Evolutionary conservation across 179 eudicot genomes (phyloP), one percentile per base, ranked within the genome.

Genomic region (Carnegiea gigantea): DNA sequence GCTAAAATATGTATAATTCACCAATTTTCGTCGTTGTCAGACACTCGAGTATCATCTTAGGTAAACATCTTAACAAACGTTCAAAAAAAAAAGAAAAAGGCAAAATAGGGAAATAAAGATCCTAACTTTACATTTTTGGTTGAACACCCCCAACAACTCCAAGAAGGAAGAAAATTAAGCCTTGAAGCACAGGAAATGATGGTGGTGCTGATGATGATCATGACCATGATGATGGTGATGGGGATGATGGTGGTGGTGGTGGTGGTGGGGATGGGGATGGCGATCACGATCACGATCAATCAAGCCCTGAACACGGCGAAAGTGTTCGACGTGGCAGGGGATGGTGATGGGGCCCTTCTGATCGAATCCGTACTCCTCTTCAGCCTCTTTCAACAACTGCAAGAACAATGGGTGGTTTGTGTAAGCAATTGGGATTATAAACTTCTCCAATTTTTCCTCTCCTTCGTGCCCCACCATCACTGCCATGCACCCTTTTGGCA

Each of bases 321-420:
- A 95, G 70, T 93, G 90, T 65, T 89, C 93, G 23, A 91, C 96
- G 65, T 90, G 91, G 82, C 97, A 95, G 15, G 98, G 98, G 14
- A 95, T 91, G 71, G 89, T 91, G 76, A 95, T 90, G 5, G 95
- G 95, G 1, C 98, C 98, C 20, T 87, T 75, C 30, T 95, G 96
- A 49, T 91, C 88, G 76, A 95, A 95, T 1, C 98, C 98, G 59
- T 92, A 95, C 82, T 95, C 98, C 57, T 95, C 93, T 73, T 95
- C 98, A 13, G 98, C 98, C 80, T 90, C 95, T 72, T 93, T 92
- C 78, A 95, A 86, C 30, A 95, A 77, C 62, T 91, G 85, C 83
- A 90, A 38, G 79, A 95, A 95, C 33, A 90, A 79, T 8, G 98
- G 98, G 59, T 95, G 98, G 57, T 89, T 92, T 1, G 90, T 85